Evolutionary conservation across 2,329 filamentous ascomycete species (phyloP).

Genomic region (Fusarium sp.): DNA sequence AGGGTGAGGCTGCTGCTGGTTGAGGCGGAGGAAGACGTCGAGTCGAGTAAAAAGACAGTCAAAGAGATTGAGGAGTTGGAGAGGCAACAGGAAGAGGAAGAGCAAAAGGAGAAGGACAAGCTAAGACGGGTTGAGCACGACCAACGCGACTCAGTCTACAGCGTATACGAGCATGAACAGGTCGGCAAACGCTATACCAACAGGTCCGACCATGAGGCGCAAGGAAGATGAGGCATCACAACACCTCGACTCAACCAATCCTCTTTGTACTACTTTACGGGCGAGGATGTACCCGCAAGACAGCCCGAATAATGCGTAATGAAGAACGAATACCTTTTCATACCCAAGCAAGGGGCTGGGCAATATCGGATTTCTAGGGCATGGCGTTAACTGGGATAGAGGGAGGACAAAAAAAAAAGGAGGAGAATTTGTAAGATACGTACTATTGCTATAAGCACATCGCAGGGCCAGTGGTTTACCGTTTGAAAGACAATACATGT

Average conservation of each 20-base stretch:
- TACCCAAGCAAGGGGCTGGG: not conserved
- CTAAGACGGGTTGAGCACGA: not conserved
- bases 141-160: slow-evolving; percentile 8
- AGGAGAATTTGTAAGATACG: slow-evolving; percentile 1
- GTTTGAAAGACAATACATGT: not conserved
- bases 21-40: slow-evolving; percentile 42
- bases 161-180: slow-evolving; percentile 3
- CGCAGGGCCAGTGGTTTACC: not conserved
- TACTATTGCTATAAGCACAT: not conserved
- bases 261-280: not conserved
- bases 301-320: slow-evolving; percentile 12
- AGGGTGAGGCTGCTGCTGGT: slow-evolving; percentile 70
- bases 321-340: slow-evolving; percentile 9
- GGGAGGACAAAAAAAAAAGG: not conserved
- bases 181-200: slow-evolving; percentile 9
- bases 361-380: not conserved
- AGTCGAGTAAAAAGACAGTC: slow-evolving; percentile 32
- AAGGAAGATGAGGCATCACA: not conserved
- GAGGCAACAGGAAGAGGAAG: slow-evolving; percentile 31
- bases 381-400: slow-evolving; percentile 5
- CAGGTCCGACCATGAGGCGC: not conserved
- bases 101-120: slow-evolving; percentile 22
- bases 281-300: not conserved
- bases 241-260: not conserved
- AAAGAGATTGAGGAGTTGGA: slow-evolving; percentile 33